These are phyloP conservation scores for Calocybe gangraenosa DNA, from an alignment of 768 basidiomycete species.

Conservation along the genomic window DNA sequence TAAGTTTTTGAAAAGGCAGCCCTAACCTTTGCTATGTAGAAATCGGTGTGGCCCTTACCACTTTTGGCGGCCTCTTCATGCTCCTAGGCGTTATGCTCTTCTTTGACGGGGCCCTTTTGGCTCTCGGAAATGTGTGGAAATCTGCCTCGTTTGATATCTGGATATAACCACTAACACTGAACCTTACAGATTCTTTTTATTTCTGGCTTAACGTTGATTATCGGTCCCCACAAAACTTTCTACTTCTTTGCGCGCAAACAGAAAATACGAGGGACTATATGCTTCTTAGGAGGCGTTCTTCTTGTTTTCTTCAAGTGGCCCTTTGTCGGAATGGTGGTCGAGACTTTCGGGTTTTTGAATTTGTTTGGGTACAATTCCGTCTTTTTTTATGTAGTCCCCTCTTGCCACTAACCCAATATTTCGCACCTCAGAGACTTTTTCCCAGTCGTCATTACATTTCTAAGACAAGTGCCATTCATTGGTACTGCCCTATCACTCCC, in stretches of 20 bases:
- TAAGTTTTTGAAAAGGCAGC: background rate
- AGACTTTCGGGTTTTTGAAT: slow-evolving; percentile 96
- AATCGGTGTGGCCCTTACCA: slow-evolving; percentile 95
- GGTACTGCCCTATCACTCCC: slow-evolving; percentile 85
- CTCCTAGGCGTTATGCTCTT: slow-evolving; percentile 92
- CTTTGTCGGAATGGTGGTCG: slow-evolving; percentile 87
- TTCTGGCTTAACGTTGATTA: slow-evolving; percentile 91
- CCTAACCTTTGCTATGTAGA: slow-evolving; percentile 40
- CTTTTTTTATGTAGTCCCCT: slow-evolving; percentile 2
- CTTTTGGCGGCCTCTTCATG: slow-evolving; percentile 95
- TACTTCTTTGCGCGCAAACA: slow-evolving; percentile 96
- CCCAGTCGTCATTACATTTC: slow-evolving; percentile 96
- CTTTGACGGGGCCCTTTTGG: slow-evolving; percentile 93
- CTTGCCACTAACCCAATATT: background rate
- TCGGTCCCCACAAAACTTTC: slow-evolving; percentile 95
- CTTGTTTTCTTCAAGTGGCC: slow-evolving; percentile 97
- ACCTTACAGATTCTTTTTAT: slow-evolving; percentile 85
- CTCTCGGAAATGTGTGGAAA: slow-evolving; percentile 83
- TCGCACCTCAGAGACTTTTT: slow-evolving; percentile 81
- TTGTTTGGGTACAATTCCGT: slow-evolving; percentile 75
- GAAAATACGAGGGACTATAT: slow-evolving; percentile 86
- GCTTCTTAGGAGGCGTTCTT: slow-evolving; percentile 86
- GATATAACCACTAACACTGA: slow-evolving; percentile 6
- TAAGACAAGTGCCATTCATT: slow-evolving; percentile 89
- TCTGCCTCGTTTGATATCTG: background rate